phyloP scores from a whole-genome alignment of 306 rosid genomes.

The Dalbergia oliveri region DNA sequence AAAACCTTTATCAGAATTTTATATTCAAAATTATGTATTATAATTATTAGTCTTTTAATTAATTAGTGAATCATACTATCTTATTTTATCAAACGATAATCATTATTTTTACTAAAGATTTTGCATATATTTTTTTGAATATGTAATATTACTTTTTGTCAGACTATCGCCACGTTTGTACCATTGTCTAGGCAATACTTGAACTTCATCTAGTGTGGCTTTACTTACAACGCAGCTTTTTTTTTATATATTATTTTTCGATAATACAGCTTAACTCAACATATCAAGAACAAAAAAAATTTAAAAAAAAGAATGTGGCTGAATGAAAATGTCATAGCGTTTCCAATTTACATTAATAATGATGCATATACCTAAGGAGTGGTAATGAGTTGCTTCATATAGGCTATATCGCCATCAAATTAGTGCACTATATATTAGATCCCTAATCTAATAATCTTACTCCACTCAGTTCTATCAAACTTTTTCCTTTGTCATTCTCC shows the following conservation, averaged over 20 bases:
- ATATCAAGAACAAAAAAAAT: neutral
- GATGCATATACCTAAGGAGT: neutral
- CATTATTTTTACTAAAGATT: no score
- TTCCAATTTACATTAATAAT: slow-evolving; percentile 1
- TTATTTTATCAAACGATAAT: no score
- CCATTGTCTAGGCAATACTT: neutral
- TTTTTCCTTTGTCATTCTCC: slow-evolving; percentile 28
- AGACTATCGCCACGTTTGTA: neutral
- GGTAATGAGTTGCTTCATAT: slow-evolving; percentile 10
- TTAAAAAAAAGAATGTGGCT: neutral
- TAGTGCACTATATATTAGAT: slow-evolving; percentile 19
- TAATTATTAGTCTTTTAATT: no score
- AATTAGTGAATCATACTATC: no score
- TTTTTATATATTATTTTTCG: no score
- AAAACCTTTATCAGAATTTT: no score
- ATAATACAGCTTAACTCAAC: neutral
- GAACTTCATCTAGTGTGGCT: neutral
- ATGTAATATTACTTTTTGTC: neutral
- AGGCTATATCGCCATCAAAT: slow-evolving; percentile 13
- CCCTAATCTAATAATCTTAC: slow-evolving; percentile 39
- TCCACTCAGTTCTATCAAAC: slow-evolving; percentile 10
- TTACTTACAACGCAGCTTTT: no score
- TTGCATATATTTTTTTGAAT: no score
- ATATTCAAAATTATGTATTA: no score
- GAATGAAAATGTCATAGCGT: neutral